These are phyloP conservation scores for Hyaloscypha bicolor DNA, from an alignment of 495 filamentous ascomycete species.

Conservation along the genomic window DNA sequence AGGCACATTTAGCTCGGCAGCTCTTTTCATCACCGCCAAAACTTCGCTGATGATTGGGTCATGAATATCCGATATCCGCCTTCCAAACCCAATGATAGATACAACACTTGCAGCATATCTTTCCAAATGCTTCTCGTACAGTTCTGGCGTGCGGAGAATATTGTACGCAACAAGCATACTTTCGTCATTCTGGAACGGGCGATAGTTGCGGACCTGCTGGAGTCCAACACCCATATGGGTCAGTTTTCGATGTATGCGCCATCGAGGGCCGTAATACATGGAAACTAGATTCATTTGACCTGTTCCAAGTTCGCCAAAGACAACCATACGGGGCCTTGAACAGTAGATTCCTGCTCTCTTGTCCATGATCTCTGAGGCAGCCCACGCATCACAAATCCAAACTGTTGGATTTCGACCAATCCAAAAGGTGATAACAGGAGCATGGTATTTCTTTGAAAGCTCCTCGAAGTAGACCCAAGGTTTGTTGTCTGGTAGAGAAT, in stretches of 20 bases:
- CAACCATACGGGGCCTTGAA: slow-evolving; percentile 55
- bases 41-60: slow-evolving; percentile 64
- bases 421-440: slow-evolving; percentile 64
- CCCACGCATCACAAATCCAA: slow-evolving; percentile 68
- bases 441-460: slow-evolving; percentile 53
- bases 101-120: slow-evolving; percentile 67
- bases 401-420: slow-evolving; percentile 64
- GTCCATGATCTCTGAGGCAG: slow-evolving; percentile 56
- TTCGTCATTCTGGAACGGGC: slow-evolving; percentile 62
- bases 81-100: slow-evolving; percentile 63
- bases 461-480: slow-evolving; percentile 68
- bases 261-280: slow-evolving; percentile 62
- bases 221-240: slow-evolving; percentile 62
- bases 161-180: slow-evolving; percentile 54
- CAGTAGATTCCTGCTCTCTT: slow-evolving; percentile 59
- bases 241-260: slow-evolving; percentile 62
- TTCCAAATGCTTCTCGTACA: slow-evolving; percentile 65
- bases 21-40: slow-evolving; percentile 64
- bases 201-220: slow-evolving; percentile 61
- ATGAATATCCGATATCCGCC: slow-evolving; percentile 58
- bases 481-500: slow-evolving; percentile 58
- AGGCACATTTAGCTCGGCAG: slow-evolving; percentile 66
- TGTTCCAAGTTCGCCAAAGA: slow-evolving; percentile 61
- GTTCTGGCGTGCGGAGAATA: slow-evolving; percentile 45
- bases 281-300: slow-evolving; percentile 61